Evolutionary conservation across 805 yeast species (phyloP), one percentile per base, ranked within the genome.

Genomic region (Pichia heedii): DNA sequence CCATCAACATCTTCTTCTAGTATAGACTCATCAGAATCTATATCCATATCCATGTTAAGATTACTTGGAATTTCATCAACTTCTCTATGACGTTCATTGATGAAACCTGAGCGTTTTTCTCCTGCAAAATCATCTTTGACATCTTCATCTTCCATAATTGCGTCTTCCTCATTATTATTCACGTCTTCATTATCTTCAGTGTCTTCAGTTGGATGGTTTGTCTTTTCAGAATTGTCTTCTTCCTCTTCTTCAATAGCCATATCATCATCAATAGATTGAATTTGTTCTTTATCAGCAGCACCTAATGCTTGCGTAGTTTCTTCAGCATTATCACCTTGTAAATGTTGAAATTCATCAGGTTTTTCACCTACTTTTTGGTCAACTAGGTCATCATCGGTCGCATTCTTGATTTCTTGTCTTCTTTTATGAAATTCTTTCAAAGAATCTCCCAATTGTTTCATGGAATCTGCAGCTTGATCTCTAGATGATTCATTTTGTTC

Each of bases 261-360:
- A 9, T 82, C 84, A 44, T 85, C 88, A 57, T 88, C 81, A 46
- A 89, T 73, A 1, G 80, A 60, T 57, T 86, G 93, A 15, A 75
- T 67, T 55, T 84, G 88, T 37, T 88, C 96, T 54, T 79, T 74
- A 47, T 78, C 77, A 6, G 96, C 95, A 36, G 89, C 80, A 20
- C 97, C 97, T 41, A 93, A 66, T 1, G 97, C 98, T 61, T 93
- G 97, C 0, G 95, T 85, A 40, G 85, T 89, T 44, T 67, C 70
- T 24, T 81, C 79, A 4, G 90, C 77, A 48, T 83, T 81, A 37
- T 81, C 89, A 39, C 88, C 89, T 33, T 84, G 86, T 40, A 82
- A 69, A 54, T 85, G 93, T 57, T 85, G 86, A 60, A 87, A 84
- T 54, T 87, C 95, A 56, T 87, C 95, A 0, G 94, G 89, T 40